These are phyloP conservation scores for Apophysomyces sp. DNA, from an alignment of 371 early-diverging fungal species.

Conservation along the genomic window DNA sequence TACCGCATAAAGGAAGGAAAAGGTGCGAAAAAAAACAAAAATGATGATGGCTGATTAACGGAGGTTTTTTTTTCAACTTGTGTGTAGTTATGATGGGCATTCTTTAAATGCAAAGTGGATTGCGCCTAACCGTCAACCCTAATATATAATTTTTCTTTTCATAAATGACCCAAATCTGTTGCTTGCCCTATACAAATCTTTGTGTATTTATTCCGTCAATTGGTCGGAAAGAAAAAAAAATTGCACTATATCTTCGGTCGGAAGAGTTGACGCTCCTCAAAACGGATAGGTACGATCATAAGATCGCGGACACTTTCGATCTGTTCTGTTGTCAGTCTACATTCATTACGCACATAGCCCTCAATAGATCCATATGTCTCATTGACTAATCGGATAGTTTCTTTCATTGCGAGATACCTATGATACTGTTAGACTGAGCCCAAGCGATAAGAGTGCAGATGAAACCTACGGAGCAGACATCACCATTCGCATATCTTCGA, in stretches of 20 bases:
- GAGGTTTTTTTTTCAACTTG: slow-evolving; percentile 10
- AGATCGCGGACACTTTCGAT: slow-evolving; percentile 32
- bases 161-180: background rate
- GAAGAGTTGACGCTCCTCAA: slow-evolving; percentile 45
- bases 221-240: background rate
- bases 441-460: background rate
- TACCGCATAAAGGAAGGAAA: slow-evolving; percentile 8
- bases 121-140: background rate
- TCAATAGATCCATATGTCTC: slow-evolving; percentile 34
- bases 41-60: slow-evolving; percentile 3
- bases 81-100: background rate
- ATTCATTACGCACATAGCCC: slow-evolving; percentile 28
- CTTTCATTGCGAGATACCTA: slow-evolving; percentile 47
- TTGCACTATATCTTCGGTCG: slow-evolving; percentile 23
- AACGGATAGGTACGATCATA: slow-evolving; percentile 44
- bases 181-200: background rate
- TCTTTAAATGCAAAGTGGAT: background rate
- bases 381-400: slow-evolving; percentile 28
- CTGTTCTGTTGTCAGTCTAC: slow-evolving; percentile 32
- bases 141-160: background rate
- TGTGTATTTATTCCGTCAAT: background rate
- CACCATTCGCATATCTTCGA: slow-evolving; percentile 42
- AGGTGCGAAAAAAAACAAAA: slow-evolving; percentile 12
- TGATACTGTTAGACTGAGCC: background rate
- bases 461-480: slow-evolving; percentile 49